Conservation (phyloP, 2,329 filamentous ascomycete species). For the Amylocarpus encephaloides region DNA sequence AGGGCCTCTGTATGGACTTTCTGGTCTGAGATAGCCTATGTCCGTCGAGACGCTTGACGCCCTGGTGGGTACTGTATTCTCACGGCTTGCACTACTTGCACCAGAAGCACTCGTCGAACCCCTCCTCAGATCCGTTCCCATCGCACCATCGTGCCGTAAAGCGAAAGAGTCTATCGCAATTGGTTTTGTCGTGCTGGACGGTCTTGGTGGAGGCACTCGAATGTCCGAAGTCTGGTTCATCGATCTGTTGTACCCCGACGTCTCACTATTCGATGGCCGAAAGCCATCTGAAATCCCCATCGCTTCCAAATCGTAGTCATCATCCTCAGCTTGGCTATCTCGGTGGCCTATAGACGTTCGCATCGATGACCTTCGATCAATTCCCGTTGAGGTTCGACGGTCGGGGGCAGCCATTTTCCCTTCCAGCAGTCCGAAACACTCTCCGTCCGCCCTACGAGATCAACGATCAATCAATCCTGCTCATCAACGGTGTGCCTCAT, state of each 20-base stretch:
- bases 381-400: conserved; percentile 34
- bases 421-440: conserved; percentile 12
- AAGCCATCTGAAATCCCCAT: conserved; percentile 49
- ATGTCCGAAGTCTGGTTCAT: conserved; percentile 14
- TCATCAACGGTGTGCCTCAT: conserved; percentile 11
- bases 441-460: conserved; percentile 15
- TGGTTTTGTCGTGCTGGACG: conserved; percentile 51
- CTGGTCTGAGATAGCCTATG: conserved; percentile 30
- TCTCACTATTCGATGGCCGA: conserved; percentile 32
- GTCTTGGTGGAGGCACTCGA: conserved; percentile 33
- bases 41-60: conserved; percentile 27
- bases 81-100: background rate
- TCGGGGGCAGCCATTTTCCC: conserved; percentile 37
- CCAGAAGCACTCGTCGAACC: conserved; percentile 15
- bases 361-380: conserved; percentile 39
- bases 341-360: conserved; percentile 39
- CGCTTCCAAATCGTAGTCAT: conserved; percentile 44
- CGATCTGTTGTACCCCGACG: conserved; percentile 15
- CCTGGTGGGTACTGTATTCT: conserved; percentile 17
- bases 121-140: conserved; percentile 26
- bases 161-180: conserved; percentile 42
- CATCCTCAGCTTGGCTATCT: conserved; percentile 43
- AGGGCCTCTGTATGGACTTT: conserved; percentile 53
- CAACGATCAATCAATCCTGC: conserved; percentile 8
- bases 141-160: conserved; percentile 45